Evolutionary conservation across 768 basidiomycete genomes (phyloP), one percentile per base, ranked within the genome.

Genomic region (Trametes cinnabarina): DNA sequence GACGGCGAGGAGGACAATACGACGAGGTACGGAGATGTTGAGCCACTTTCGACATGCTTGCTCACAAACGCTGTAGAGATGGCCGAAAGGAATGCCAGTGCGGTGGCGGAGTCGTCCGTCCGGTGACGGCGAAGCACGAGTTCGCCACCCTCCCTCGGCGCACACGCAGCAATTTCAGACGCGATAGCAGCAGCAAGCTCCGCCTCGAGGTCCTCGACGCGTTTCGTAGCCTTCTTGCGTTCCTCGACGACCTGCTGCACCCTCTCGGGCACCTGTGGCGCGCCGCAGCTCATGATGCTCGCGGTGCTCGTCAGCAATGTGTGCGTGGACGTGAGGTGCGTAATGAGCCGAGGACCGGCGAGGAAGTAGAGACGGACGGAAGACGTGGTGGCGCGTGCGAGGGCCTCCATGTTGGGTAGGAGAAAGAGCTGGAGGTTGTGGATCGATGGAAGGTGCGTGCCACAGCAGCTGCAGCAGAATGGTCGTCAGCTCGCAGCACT

Each of bases 311-410:
- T 76, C 32, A 94, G 77, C 4, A 79, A 68, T 11, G 72, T 69
- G 63, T 91, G 87, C 0, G 83, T 76, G 2, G 80, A 76, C 2
- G 80, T 75, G 51, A 94, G 75, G 66, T 90, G 79, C 2, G 76
- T 66, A 42, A 88, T 81, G 6, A 92, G 79, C 22, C 93, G 85
- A 15, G 88, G 86, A 4, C 93, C 94, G n/a, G 85, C 75, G 48
- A 89, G 78, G 75, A 97, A 94, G 73, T 85, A 90, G 4, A 95
- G 79, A 23, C 92, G 85, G 22, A 83, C 84, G 55, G 86, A 85
- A 0, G 83, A 80, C 2, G 83, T 79, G 15, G 76, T 75, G 8
- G 86, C 80, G 10, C 87, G 81, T 37, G 87, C 76, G 25, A 88
- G 74, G 1, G 83, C 72, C 55, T 88, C 87, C 9, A 84, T 88